These are phyloP conservation scores for Epichloe gansuensis DNA, from an alignment of 2,329 filamentous ascomycete species.

Conservation along the genomic window DNA sequence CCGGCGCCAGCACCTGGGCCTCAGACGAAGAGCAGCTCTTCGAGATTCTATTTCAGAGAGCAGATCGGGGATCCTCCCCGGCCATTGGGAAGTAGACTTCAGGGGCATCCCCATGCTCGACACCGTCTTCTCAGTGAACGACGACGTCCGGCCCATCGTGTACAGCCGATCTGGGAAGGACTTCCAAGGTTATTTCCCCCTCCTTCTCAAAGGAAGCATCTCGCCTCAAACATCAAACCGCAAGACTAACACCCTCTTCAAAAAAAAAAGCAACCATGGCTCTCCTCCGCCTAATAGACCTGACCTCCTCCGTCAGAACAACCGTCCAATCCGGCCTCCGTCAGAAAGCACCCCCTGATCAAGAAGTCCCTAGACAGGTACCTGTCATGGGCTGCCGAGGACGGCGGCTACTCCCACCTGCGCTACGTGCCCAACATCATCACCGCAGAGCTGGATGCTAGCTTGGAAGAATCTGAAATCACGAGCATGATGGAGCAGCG, in stretches of 20 bases:
- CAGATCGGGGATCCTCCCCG: slow-evolving; percentile 28
- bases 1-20: slow-evolving; percentile 36
- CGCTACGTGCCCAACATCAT: slow-evolving; percentile 27
- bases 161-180: slow-evolving; percentile 25
- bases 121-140: slow-evolving; percentile 21
- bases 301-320: slow-evolving; percentile 24
- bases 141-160: slow-evolving; percentile 22
- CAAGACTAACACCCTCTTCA: background rate
- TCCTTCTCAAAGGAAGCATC: background rate
- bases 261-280: slow-evolving; percentile 24
- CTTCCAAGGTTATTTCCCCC: slow-evolving; percentile 23
- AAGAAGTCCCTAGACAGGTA: slow-evolving; percentile 23
- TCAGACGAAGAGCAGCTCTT: slow-evolving; percentile 34
- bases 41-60: slow-evolving; percentile 28
- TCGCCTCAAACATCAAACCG: background rate
- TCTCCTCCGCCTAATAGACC: slow-evolving; percentile 26
- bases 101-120: slow-evolving; percentile 27
- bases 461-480: slow-evolving; percentile 17
- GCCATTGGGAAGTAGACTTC: slow-evolving; percentile 29
- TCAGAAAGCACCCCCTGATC: slow-evolving; percentile 21
- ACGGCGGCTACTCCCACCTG: slow-evolving; percentile 24
- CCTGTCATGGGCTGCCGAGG: slow-evolving; percentile 29
- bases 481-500: slow-evolving; percentile 22
- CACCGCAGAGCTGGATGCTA: slow-evolving; percentile 23
- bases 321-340: slow-evolving; percentile 23